Evolutionary conservation across 176 grass and related monocot genomes (phyloP).

Genomic region (Alloteropsis semialata): DNA sequence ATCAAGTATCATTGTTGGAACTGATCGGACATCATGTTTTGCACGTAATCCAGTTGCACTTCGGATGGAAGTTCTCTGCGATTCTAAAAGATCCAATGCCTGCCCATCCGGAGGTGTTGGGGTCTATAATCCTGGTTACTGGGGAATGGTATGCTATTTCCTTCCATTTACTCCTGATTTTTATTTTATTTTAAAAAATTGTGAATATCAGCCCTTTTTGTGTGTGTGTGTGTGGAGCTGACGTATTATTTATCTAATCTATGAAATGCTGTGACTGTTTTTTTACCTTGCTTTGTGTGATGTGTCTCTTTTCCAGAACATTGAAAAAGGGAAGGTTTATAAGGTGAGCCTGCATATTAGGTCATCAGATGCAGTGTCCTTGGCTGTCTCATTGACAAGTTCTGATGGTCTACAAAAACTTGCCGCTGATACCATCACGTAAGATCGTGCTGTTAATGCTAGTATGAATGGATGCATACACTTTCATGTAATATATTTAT

Average conservation of each 20-base stretch:
- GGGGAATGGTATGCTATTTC: constrained; percentile 88
- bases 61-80: constrained; percentile 75
- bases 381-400: constrained; percentile 66
- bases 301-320: constrained; percentile 50
- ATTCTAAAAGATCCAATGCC: constrained; percentile 46
- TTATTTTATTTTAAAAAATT: background rate
- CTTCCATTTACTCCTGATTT: background rate
- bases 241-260: background rate
- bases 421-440: constrained; percentile 57
- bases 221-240: background rate
- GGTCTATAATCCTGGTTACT: constrained; percentile 88
- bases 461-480: constrained; percentile 8
- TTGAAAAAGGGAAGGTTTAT: constrained; percentile 64
- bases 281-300: constrained; percentile 1
- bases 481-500: background rate
- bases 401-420: constrained; percentile 69
- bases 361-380: constrained; percentile 54
- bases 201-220: background rate
- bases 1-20: constrained; percentile 57
- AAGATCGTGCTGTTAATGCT: constrained; percentile 26
- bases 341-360: constrained; percentile 69
- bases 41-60: constrained; percentile 69
- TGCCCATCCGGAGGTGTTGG: constrained; percentile 81
- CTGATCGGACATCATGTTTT: constrained; percentile 72
- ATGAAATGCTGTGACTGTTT: constrained; percentile 3